These are phyloP conservation scores for Sophora flavescens DNA, from an alignment of 306 rosid genomes.

Conservation along the genomic window DNA sequence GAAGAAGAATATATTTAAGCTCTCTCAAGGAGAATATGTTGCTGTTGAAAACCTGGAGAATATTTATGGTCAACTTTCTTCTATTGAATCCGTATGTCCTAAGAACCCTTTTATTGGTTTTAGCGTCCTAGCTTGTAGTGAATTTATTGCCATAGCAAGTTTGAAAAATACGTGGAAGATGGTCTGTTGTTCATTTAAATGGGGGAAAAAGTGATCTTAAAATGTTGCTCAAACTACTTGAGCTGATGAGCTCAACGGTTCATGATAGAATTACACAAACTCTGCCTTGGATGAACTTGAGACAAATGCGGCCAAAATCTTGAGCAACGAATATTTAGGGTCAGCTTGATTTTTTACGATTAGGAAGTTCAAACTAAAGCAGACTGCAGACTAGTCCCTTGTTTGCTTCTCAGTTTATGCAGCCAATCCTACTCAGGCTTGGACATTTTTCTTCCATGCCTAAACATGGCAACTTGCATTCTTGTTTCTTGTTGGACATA, in stretches of 20 bases:
- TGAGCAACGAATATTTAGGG: slow-evolving; percentile 12
- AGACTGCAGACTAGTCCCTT: not conserved
- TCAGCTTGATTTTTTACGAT: not conserved
- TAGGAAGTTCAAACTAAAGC: not conserved
- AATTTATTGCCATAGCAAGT: slow-evolving; percentile 18
- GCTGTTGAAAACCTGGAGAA: slow-evolving; percentile 98
- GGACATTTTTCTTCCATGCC: not conserved
- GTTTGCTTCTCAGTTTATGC: slow-evolving; percentile 16
- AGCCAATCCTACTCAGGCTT: not conserved
- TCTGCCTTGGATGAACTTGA: slow-evolving; percentile 17
- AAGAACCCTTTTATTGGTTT: slow-evolving; percentile 33
- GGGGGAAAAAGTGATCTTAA: not conserved
- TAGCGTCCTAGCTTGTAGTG: slow-evolving; percentile 12
- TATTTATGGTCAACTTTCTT: slow-evolving; percentile 72
- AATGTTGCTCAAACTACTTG: slow-evolving; percentile 10
- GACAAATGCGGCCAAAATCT: slow-evolving; percentile 12
- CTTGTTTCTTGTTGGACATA: slow-evolving; percentile 23
- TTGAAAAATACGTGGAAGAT: slow-evolving; percentile 31
- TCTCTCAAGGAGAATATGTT: slow-evolving; percentile 98
- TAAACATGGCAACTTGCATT: slow-evolving; percentile 8
- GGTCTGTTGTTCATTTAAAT: not conserved
- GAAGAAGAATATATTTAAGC: slow-evolving; percentile 98
- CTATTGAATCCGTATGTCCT: slow-evolving; percentile 76
- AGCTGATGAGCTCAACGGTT: not conserved
- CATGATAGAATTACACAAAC: slow-evolving; percentile 13